Evolutionary conservation across 441 rosid species (phyloP).

Genomic region (Lepidium campestre): DNA sequence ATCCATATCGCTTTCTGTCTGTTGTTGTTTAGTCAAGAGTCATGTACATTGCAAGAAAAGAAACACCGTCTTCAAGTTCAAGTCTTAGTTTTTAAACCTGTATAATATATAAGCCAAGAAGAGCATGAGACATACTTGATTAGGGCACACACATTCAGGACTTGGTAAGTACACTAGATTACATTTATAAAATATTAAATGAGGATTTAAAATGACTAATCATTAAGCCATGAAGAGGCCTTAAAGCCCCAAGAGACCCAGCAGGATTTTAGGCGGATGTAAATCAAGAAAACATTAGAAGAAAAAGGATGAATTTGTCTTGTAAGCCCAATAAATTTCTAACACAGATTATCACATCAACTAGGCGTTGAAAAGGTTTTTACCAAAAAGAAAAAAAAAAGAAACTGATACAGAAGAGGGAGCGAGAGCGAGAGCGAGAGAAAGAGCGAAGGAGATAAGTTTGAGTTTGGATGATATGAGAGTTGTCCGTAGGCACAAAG

Average conservation of each 20-base stretch:
- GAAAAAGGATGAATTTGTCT: not conserved
- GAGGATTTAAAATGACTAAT: not conserved
- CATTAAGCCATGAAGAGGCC: slow-evolving; percentile 5
- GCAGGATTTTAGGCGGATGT: not conserved
- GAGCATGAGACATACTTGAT: not conserved
- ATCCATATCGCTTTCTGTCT: slow-evolving; percentile 9
- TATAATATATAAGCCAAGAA: not conserved
- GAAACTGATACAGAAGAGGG: not conserved
- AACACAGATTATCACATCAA: slow-evolving; percentile 24
- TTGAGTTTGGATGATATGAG: slow-evolving; percentile 20
- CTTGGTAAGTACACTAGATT: not conserved
- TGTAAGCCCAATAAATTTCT: slow-evolving; percentile 8
- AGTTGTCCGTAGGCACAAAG: slow-evolving; percentile 17
- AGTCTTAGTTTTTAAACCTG: not conserved
- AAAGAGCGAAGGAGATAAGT: not conserved
- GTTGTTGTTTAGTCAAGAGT: slow-evolving; percentile 27
- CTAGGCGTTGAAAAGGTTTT: slow-evolving; percentile 16
- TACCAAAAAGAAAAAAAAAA: not conserved
- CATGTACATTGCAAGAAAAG: slow-evolving; percentile 17
- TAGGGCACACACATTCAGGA: not conserved
- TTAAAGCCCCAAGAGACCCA: slow-evolving; percentile 18
- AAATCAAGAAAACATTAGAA: not conserved
- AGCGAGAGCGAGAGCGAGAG: slow-evolving; percentile 6
- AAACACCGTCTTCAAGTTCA: not conserved
- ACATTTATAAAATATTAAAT: not conserved